phyloP scores from a whole-genome alignment of 225 moss, liverwort and hornwort genomes.

The Asterella californica region DNA sequence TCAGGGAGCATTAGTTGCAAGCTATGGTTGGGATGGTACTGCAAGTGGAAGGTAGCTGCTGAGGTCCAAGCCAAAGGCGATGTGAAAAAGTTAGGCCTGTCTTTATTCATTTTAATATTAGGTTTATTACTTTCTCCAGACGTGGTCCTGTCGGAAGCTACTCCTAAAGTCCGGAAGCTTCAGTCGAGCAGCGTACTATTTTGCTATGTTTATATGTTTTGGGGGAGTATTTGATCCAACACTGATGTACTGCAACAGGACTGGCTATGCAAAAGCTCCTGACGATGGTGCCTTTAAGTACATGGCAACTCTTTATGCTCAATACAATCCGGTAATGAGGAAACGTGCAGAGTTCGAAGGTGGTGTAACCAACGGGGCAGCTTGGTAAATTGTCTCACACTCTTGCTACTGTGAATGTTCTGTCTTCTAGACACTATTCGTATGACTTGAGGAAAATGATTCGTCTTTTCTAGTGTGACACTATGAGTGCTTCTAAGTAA shows the following conservation, averaged over 20 bases:
- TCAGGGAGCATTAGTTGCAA: conserved; percentile 90
- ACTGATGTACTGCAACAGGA: conserved; percentile 41
- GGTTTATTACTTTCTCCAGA: neutral
- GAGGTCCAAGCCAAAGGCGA: neutral
- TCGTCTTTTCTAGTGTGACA: neutral
- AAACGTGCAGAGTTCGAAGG: conserved; percentile 66
- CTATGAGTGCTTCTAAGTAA: neutral
- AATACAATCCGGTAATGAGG: conserved; percentile 59
- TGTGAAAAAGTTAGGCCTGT: neutral
- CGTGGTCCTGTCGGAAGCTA: neutral
- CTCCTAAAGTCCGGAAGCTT: neutral
- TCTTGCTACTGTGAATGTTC: neutral
- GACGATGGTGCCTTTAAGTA: conserved; percentile 75
- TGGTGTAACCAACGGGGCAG: conserved; percentile 89
- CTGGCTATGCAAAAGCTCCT: conserved; percentile 66
- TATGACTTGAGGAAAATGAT: neutral
- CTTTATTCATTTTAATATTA: neutral
- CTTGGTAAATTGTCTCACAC: conserved; percentile 51
- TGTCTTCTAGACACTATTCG: neutral
- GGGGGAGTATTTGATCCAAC: neutral
- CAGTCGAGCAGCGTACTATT: neutral
- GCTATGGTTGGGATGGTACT: conserved; percentile 90
- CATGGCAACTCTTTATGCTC: conserved; percentile 72
- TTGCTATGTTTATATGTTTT: neutral
- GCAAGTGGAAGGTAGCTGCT: conserved; percentile 54